These are phyloP conservation scores for Brassica juncea DNA, from an alignment of 345 rosid genomes.

Conservation along the genomic window DNA sequence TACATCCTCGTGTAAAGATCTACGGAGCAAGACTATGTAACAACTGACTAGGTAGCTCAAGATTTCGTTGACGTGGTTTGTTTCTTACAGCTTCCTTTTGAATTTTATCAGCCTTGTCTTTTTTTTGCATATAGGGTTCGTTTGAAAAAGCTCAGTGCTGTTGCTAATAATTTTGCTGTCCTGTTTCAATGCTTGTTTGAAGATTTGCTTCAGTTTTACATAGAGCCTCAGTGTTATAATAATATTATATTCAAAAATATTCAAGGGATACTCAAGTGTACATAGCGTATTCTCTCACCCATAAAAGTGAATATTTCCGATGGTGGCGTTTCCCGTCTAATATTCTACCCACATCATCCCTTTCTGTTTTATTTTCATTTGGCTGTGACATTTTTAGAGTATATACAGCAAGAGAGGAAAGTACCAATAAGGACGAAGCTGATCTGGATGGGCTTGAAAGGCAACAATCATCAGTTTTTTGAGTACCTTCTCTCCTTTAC, in stretches of 20 bases:
- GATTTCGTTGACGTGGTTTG: slow-evolving; percentile 68
- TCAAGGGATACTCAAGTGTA: not conserved
- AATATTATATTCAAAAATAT: too few species aligned
- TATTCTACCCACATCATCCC: too few species aligned
- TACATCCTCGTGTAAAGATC: slow-evolving; percentile 80
- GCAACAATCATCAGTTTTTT: slow-evolving; percentile 55
- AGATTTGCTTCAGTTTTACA: not conserved
- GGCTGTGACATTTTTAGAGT: slow-evolving; percentile 35
- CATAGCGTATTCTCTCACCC: not conserved
- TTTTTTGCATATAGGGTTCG: too few species aligned
- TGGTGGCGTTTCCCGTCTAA: not conserved
- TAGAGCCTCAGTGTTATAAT: not conserved
- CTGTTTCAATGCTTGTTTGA: not conserved
- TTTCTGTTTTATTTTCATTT: too few species aligned
- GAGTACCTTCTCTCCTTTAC: slow-evolving; percentile 56
- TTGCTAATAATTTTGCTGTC: not conserved
- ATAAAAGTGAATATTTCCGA: not conserved
- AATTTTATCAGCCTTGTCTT: not conserved
- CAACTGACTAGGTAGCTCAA: slow-evolving; percentile 48
- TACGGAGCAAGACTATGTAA: slow-evolving; percentile 38
- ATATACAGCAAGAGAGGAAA: slow-evolving; percentile 44
- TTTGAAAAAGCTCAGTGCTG: too few species aligned
- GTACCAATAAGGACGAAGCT: not conserved
- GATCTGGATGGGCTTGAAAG: slow-evolving; percentile 44
- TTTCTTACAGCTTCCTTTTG: slow-evolving; percentile 26